phyloP scores from a whole-genome alignment of 805 yeast species.

The Candida stauntonica region DNA sequence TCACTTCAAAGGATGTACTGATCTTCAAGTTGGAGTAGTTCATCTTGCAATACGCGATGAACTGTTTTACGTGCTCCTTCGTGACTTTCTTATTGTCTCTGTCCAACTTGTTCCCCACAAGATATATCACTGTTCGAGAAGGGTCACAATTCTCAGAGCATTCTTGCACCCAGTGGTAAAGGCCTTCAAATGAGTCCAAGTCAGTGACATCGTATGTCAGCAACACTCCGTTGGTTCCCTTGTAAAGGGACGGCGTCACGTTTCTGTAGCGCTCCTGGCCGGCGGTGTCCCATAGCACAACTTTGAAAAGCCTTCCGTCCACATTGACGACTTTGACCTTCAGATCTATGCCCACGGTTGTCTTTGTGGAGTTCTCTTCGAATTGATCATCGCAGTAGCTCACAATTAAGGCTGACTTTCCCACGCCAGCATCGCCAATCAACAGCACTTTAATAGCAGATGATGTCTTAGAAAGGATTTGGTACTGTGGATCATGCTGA shows the following conservation, averaged over 20 bases:
- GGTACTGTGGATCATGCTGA: conserved; percentile 20
- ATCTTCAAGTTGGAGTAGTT: conserved; percentile 30
- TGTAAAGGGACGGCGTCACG: conserved; percentile 40
- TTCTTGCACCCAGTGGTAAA: conserved; percentile 40
- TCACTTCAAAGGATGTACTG: conserved; percentile 42
- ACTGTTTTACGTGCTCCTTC: conserved; percentile 34
- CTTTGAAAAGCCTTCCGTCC: conserved; percentile 39
- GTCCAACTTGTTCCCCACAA: conserved; percentile 45
- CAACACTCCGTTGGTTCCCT: conserved; percentile 43
- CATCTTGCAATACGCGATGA: conserved; percentile 29
- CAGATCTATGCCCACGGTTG: conserved; percentile 45
- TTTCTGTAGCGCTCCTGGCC: conserved; percentile 47
- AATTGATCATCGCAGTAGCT: conserved; percentile 38
- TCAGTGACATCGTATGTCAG: conserved; percentile 42
- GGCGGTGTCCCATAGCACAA: conserved; percentile 47
- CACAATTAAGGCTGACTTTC: conserved; percentile 43
- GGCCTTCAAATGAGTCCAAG: conserved; percentile 32
- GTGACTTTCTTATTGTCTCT: conserved; percentile 34
- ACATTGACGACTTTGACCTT: conserved; percentile 40
- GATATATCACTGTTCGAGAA: conserved; percentile 33
- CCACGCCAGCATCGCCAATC: conserved; percentile 45
- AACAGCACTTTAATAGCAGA: conserved; percentile 34
- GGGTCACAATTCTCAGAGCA: conserved; percentile 34
- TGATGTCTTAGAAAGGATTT: conserved; percentile 14
- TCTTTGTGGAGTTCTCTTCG: conserved; percentile 31